Base-by-base conservation (phyloP, 2,329 filamentous ascomycete species). In the Mycosphaerella sp. region DNA sequence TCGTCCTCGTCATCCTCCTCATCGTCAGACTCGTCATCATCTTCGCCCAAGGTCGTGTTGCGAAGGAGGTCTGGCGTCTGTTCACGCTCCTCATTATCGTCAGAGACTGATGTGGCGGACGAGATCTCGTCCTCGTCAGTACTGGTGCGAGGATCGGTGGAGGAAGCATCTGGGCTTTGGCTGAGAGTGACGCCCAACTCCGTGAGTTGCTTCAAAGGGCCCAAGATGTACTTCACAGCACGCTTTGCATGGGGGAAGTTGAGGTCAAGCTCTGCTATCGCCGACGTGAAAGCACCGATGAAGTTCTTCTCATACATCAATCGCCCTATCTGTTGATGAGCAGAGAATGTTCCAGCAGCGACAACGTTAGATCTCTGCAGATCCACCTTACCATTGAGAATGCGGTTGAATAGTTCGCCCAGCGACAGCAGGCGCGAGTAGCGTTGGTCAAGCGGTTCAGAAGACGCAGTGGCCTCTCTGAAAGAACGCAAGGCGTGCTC, bases 251-350 rank as follows among this genome's bases (percentile, higher is more conserved):
- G 86, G 0, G 92, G 91, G 71, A 95, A 96, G 62, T 95, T 95
- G 57, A 98, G 81, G 68, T 96, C 93, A 56, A 98, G 86, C 65
- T 98, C 95, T 14, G 93, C 89, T 63, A 98, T 91, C 1, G 95
- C 95, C 10, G 85, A 82, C 1, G 93, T 97, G 55, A 98, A 74
- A 45, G 92, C 87, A 23, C 87, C 82, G 57, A 97, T 85, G 69
- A 93, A 95, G 53, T 95, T 90, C 74, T 97, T 98, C 73, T 98
- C 93, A 65, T 95, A 97, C 93, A 98, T 98, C 56, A 96, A 83
- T 62, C 90, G 89, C 34, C 89, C 86, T 62, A 98, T 80, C 66
- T 95, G 90, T 64, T 86, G 84, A 59, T 91, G 86, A 6, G 90
- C 91, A 36, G 53, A 59, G 41, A 58, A 55, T 2, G 59, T 45